phyloP scores from a whole-genome alignment of 2,329 filamentous ascomycete species.

The Botrytis elliptica region DNA sequence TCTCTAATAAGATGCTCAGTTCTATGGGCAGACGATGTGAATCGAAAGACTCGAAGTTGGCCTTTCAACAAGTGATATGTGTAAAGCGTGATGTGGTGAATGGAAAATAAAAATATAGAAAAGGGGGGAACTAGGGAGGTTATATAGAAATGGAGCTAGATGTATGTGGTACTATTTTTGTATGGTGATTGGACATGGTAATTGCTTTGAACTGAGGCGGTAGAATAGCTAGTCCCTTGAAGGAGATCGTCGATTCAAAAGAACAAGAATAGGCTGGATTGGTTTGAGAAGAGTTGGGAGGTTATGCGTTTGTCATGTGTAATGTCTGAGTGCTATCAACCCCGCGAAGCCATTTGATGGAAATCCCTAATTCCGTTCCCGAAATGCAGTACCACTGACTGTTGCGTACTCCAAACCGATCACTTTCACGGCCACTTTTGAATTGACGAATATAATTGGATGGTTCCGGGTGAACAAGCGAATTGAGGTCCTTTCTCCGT shows the following conservation, averaged over 20 bases:
- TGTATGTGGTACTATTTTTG: background rate
- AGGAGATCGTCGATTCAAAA: constrained; percentile 3
- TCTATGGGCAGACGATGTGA: constrained; percentile 27
- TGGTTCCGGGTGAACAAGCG: background rate
- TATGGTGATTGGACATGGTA: background rate
- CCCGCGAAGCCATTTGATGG: background rate
- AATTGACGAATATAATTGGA: background rate
- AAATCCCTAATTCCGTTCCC: background rate
- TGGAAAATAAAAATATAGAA: background rate
- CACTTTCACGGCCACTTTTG: background rate
- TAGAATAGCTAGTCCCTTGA: background rate
- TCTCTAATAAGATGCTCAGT: constrained; percentile 41
- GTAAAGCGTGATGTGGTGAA: background rate
- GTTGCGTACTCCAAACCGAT: background rate
- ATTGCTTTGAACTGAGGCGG: background rate
- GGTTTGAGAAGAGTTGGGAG: background rate
- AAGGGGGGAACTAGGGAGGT: background rate
- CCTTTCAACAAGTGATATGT: background rate
- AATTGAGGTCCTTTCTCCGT: background rate
- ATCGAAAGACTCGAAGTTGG: background rate
- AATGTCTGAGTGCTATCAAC: background rate
- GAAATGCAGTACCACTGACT: background rate
- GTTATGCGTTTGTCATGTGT: background rate
- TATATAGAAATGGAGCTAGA: constrained; percentile 3
- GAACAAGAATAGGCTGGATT: background rate